Evolutionary conservation across 352 stramenopile species (phyloP).

Genomic region (Phytopythium oedochilum): DNA sequence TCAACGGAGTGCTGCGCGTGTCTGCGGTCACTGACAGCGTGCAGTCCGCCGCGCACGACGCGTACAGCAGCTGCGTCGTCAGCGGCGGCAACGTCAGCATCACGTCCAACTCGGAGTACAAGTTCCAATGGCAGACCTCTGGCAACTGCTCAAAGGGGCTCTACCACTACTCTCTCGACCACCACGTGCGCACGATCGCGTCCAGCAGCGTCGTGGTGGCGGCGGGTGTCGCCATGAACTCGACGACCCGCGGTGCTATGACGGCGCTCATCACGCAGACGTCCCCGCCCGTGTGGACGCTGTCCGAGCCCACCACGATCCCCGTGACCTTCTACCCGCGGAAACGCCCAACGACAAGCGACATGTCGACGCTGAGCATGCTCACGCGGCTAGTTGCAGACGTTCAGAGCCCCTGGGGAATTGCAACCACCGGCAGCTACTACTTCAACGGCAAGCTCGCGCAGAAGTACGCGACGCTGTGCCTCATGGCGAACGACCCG

Average conservation of each 20-base stretch:
- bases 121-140: constrained; percentile 52
- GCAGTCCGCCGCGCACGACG: constrained; percentile 50
- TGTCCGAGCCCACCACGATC: constrained; percentile 38
- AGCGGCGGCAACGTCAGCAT: constrained; percentile 38
- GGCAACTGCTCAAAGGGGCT: constrained; percentile 52
- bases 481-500: constrained; percentile 67
- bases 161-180: constrained; percentile 55
- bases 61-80: constrained; percentile 64
- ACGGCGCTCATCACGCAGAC: constrained; percentile 39
- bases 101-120: constrained; percentile 38
- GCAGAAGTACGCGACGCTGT: constrained; percentile 71
- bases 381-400: constrained; percentile 43
- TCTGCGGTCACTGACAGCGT: constrained; percentile 28
- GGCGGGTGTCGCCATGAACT: constrained; percentile 27
- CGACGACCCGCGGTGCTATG: constrained; percentile 55
- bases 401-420: constrained; percentile 49
- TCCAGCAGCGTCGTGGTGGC: constrained; percentile 30
- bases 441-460: constrained; percentile 78
- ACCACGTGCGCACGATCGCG: constrained; percentile 52
- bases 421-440: constrained; percentile 46
- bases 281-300: constrained; percentile 32
- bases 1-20: constrained; percentile 42
- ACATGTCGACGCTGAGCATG: constrained; percentile 29
- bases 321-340: constrained; percentile 58
- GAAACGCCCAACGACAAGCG: constrained; percentile 28